Evolutionary conservation across 2,329 filamentous ascomycete genomes (phyloP).

Genomic region (Aspergillus candidus): DNA sequence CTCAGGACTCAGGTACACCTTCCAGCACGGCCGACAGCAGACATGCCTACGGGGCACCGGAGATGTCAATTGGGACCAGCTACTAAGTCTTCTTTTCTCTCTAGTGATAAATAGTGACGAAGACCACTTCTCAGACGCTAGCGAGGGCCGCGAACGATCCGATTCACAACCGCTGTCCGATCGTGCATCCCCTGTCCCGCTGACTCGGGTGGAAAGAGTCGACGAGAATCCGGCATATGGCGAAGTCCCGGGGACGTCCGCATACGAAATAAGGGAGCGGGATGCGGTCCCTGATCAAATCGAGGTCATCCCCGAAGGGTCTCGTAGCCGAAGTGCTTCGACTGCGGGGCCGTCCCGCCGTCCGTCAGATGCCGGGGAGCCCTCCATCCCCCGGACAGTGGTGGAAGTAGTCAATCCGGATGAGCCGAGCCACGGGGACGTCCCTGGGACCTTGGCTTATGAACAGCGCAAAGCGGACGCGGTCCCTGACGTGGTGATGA

Average conservation of each 20-base stretch:
- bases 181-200: constrained; percentile 50
- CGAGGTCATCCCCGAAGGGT: constrained; percentile 49
- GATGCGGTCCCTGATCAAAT: constrained; percentile 61
- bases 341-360: constrained; percentile 38
- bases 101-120: constrained; percentile 49
- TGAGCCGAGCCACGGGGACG: constrained; percentile 53
- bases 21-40: not conserved
- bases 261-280: constrained; percentile 52
- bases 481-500: constrained; percentile 52
- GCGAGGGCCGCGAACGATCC: constrained; percentile 46
- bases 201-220: constrained; percentile 58
- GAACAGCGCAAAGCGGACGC: constrained; percentile 54
- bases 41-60: not conserved
- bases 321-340: constrained; percentile 37
- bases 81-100: constrained; percentile 9
- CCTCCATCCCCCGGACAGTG: constrained; percentile 52
- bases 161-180: constrained; percentile 34
- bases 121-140: constrained; percentile 62
- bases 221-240: constrained; percentile 55
- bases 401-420: constrained; percentile 57
- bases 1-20: constrained; percentile 49
- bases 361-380: constrained; percentile 46
- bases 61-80: not conserved
- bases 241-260: constrained; percentile 56
- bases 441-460: constrained; percentile 55